Evolutionary conservation across 345 rosid species (phyloP).

Genomic region (Balakata baccata): DNA sequence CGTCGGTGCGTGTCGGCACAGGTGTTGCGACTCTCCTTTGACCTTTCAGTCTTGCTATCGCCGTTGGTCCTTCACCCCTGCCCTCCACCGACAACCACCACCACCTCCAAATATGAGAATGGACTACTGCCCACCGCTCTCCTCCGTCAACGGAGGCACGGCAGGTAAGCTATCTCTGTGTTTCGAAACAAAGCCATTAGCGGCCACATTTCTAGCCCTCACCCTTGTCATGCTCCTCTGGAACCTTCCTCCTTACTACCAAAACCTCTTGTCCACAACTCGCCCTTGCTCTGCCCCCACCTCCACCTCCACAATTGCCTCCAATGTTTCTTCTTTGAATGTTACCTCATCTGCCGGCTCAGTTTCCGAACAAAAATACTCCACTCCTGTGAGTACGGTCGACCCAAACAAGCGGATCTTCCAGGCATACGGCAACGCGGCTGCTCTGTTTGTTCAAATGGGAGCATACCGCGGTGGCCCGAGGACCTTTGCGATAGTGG

Average conservation of each 20-base stretch:
- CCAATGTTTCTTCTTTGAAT: constrained; percentile 19
- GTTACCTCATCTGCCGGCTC: constrained; percentile 22
- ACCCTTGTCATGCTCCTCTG: constrained; percentile 65
- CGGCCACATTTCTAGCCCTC: constrained; percentile 62
- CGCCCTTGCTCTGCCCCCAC: constrained; percentile 35
- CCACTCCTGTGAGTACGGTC: constrained; percentile 14
- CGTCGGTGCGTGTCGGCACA: neutral
- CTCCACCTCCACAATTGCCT: constrained; percentile 17
- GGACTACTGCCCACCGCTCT: constrained; percentile 37
- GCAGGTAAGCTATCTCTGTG: constrained; percentile 36
- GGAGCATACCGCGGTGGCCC: constrained; percentile 90
- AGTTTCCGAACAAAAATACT: constrained; percentile 24
- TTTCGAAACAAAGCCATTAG: constrained; percentile 61
- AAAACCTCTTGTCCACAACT: constrained; percentile 54
- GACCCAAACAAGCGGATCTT: constrained; percentile 70
- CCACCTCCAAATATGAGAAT: constrained; percentile 44
- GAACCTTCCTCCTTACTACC: constrained; percentile 77
- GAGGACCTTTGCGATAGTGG: constrained; percentile 63
- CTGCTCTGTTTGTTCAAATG: constrained; percentile 75
- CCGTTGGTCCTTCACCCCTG: neutral
- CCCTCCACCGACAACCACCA: constrained; percentile 2
- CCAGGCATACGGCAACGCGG: constrained; percentile 73
- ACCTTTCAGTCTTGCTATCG: constrained; percentile 2
- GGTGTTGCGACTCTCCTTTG: constrained; percentile 18
- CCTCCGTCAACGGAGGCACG: constrained; percentile 30